A percentile compares a stretch with the other conserved stretches of the same genome.
Evolutionary conservation across 495 filamentous ascomycete genomes (phyloP).

Genomic region (Trypethelium eluteriae): DNA sequence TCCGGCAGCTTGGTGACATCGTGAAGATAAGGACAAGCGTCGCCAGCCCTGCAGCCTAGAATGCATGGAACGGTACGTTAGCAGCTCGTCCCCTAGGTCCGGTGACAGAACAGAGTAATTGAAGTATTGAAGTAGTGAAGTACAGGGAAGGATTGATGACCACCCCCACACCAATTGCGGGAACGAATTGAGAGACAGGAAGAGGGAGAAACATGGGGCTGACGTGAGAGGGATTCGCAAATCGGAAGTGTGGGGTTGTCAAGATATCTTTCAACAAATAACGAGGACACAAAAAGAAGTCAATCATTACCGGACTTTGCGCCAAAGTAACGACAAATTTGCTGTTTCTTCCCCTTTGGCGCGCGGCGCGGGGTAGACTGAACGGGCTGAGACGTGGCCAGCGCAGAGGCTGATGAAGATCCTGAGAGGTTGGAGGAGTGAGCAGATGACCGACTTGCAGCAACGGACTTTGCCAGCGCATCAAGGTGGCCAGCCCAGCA

Average conservation of each 20-base stretch:
- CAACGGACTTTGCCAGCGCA: slow-evolving; percentile 8
- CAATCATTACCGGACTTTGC: slow-evolving; percentile 27
- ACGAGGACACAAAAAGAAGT: neutral
- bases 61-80: neutral
- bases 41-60: slow-evolving; percentile 33
- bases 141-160: neutral
- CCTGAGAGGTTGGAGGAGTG: slow-evolving; percentile 12
- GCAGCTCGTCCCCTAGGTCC: neutral
- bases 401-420: slow-evolving; percentile 11
- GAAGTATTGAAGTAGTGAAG: neutral
- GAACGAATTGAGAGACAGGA: neutral
- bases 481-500: neutral
- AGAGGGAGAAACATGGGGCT: slow-evolving; percentile 3
- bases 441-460: slow-evolving; percentile 14
- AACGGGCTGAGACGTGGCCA: slow-evolving; percentile 8
- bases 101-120: neutral
- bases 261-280: neutral
- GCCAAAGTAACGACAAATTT: slow-evolving; percentile 30
- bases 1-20: slow-evolving; percentile 18
- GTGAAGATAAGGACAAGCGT: slow-evolving; percentile 32
- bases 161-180: slow-evolving; percentile 2
- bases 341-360: slow-evolving; percentile 17
- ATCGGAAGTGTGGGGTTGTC: slow-evolving; percentile 1
- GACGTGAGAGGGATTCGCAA: neutral
- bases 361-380: neutral